Evolutionary conservation across 1,284 basidiomycete species (phyloP).

Genomic region (Vanrija humicola): DNA sequence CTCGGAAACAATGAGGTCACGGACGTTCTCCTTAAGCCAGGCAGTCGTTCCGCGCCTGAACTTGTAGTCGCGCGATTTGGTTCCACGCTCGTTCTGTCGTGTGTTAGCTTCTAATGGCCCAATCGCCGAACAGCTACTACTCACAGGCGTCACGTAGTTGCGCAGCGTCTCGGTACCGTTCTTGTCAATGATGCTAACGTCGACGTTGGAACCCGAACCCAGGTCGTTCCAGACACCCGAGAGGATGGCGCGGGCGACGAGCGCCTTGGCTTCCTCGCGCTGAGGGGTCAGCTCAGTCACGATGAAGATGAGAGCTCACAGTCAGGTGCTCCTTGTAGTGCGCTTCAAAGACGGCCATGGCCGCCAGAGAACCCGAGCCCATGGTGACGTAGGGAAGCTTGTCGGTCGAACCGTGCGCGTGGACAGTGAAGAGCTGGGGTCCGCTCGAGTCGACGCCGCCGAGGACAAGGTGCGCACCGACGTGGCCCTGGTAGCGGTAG

Average conservation of each 20-base stretch:
- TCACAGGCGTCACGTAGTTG: constrained; percentile 77
- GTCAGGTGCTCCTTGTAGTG: constrained; percentile 79
- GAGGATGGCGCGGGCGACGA: constrained; percentile 83
- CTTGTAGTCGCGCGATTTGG: constrained; percentile 76
- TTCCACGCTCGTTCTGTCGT: constrained; percentile 63
- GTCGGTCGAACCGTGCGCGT: constrained; percentile 96
- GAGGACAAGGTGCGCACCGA: constrained; percentile 95
- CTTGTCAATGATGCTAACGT: constrained; percentile 90
- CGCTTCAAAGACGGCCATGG: constrained; percentile 97
- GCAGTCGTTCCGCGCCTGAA: constrained; percentile 85
- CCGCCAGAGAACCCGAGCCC: constrained; percentile 93
- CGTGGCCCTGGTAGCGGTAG: constrained; percentile 82
- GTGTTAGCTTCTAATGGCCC: no score
- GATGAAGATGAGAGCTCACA: constrained; percentile 57
- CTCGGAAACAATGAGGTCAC: constrained; percentile 68
- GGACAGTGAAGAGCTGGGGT: constrained; percentile 91
- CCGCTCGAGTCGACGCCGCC: constrained; percentile 92
- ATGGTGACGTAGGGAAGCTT: constrained; percentile 99
- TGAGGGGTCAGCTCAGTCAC: constrained; percentile 47
- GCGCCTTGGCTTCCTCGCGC: constrained; percentile 74
- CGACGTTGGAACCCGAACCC: constrained; percentile 95
- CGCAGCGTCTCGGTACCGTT: constrained; percentile 79
- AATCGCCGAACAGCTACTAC: no score
- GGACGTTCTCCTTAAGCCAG: constrained; percentile 74
- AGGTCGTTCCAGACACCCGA: constrained; percentile 99